phyloP scores from a whole-genome alignment of 2,329 filamentous ascomycete species.

The Didymella pinodella region DNA sequence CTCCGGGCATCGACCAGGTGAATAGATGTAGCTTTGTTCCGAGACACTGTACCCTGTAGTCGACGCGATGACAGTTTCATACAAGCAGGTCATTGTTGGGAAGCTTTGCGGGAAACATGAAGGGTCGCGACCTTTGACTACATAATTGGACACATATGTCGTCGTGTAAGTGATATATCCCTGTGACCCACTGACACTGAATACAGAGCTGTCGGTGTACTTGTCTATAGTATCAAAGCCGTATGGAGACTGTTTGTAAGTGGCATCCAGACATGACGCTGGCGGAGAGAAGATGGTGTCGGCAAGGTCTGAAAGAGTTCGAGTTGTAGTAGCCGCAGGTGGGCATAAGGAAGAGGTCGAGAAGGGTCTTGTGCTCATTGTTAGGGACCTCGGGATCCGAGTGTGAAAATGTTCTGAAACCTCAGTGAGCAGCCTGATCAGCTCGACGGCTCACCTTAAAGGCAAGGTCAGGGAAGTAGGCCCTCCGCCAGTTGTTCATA shows the following conservation, averaged over 20 bases:
- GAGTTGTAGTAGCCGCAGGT: not conserved
- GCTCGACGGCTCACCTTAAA: no score
- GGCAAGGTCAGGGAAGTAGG: no score
- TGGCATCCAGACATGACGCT: not conserved
- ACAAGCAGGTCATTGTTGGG: not conserved
- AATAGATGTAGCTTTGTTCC: not conserved
- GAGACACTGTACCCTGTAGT: not conserved
- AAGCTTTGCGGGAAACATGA: not conserved
- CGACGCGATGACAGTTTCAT: not conserved
- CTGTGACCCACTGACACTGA: not conserved
- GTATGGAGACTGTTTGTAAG: not conserved
- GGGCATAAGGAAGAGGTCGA: not conserved
- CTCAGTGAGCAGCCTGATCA: no score
- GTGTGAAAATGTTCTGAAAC: no score
- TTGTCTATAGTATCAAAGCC: not conserved
- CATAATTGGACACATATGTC: not conserved
- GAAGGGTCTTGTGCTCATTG: no score
- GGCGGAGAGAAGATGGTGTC: not conserved
- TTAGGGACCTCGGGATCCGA: no score
- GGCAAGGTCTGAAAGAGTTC: not conserved
- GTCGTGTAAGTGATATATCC: not conserved
- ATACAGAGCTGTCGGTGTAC: no score
- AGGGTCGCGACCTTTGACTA: not conserved
- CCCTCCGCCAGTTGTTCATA: no score
- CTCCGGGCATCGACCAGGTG: no score